Base-by-base conservation (phyloP, 768 basidiomycete genomes). In the Tricholoma matsutake region DNA sequence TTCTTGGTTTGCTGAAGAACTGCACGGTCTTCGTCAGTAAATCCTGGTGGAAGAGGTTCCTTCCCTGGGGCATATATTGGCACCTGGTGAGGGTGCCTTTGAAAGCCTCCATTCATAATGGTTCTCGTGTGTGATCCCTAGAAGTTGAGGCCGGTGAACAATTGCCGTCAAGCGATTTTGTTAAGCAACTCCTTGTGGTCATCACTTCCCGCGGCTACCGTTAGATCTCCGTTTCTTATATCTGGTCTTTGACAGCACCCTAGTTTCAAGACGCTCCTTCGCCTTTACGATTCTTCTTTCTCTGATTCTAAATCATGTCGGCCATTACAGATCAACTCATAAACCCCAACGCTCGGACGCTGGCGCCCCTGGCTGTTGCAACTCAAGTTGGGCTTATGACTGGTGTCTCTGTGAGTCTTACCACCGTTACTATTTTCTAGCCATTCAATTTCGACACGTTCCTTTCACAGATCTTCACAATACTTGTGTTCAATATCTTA, bases 31-130 rank as follows among this genome's bases (percentile, higher is more conserved):
- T 94, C 91, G 67, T 92, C 88, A 2, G 87, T 86, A 61, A 89
- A 72, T 16, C 94, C 95, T 39, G 91, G 86, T 11, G 95, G 94
- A 43, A 95, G 81, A 35, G 91, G 92, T 71, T 94, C 94, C 74
- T 87, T 89, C 37, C 93, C 93, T n/a, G 87, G 83, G 10, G 89
- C 83, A 73, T 87, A 94, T 64, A 94, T 74, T 35, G 94, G 94
- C 43, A 88, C 84, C 53, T 86, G 79, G 61, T 79, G 76, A 16
- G 81, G 82, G 64, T 47, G 66, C 16, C 54, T 63, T 58, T 65
- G 61, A 52, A 59, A 61, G 43, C 52, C 59, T 29, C 60, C 60
- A 59, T 61, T 65, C 64, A 65, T 65, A 49, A 54, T 45, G 20
- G 20, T 51, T 6, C 45, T 25, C 20, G 45, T 14, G 18, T 22